phyloP scores from a whole-genome alignment of 495 filamentous ascomycete genomes.

The Hypoxylon fuscum region DNA sequence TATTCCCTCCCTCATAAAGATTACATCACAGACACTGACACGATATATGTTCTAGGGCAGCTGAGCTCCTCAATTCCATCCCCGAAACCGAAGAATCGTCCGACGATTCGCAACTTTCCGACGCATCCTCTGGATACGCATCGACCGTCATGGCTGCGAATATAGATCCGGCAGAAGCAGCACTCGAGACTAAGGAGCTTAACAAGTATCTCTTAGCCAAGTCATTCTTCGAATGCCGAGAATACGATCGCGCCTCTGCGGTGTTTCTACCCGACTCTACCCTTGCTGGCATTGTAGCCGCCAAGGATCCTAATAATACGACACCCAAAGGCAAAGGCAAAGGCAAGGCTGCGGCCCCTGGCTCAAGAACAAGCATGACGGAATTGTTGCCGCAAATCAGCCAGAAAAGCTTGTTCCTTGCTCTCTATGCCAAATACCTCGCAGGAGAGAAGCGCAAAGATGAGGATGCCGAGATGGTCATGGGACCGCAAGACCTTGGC shows the following conservation, averaged over 20 bases:
- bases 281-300: constrained; percentile 67
- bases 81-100: constrained; percentile 53
- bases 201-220: constrained; percentile 90
- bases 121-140: constrained; percentile 40
- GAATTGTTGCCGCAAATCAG: constrained; percentile 64
- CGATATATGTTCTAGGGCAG: constrained; percentile 70
- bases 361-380: constrained; percentile 21
- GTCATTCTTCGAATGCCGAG: constrained; percentile 93
- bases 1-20: neutral
- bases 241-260: constrained; percentile 92
- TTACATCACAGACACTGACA: constrained; percentile 11
- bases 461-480: constrained; percentile 96
- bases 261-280: constrained; percentile 83
- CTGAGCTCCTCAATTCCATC: constrained; percentile 90
- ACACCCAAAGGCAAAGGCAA: constrained; percentile 53
- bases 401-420: constrained; percentile 91
- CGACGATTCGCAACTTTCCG: constrained; percentile 49
- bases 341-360: constrained; percentile 57
- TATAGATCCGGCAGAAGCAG: constrained; percentile 71
- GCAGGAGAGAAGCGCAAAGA: constrained; percentile 95
- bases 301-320: constrained; percentile 55
- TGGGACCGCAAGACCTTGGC: constrained; percentile 90
- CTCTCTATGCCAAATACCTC: constrained; percentile 90
- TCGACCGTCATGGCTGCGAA: constrained; percentile 60
- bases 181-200: constrained; percentile 81